Evolutionary conservation across 805 yeast genomes (phyloP).

Genomic region (Wilhelminamyces savonicus): DNA sequence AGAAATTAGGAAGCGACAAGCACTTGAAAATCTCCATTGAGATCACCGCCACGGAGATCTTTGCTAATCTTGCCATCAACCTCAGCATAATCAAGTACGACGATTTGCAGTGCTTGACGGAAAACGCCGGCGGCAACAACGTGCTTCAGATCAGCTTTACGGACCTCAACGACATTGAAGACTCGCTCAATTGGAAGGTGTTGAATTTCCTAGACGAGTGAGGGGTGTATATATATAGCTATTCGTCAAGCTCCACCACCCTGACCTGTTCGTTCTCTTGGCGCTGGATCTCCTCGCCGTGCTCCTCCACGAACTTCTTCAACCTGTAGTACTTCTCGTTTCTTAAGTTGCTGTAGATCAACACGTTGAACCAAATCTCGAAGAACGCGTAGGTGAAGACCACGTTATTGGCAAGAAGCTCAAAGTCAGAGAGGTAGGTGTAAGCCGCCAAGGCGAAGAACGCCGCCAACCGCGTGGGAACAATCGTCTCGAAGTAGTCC

Average conservation of each 20-base stretch:
- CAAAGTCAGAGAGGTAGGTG: conserved; percentile 40
- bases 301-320: conserved; percentile 35
- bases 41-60: conserved; percentile 34
- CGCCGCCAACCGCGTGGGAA: conserved; percentile 49
- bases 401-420: conserved; percentile 52
- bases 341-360: conserved; percentile 54
- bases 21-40: conserved; percentile 21
- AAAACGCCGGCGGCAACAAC: conserved; percentile 26
- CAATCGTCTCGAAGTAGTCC: conserved; percentile 51
- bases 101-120: conserved; percentile 14
- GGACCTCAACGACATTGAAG: conserved; percentile 47
- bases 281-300: conserved; percentile 27
- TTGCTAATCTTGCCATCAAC: conserved; percentile 32
- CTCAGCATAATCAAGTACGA: conserved; percentile 28
- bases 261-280: conserved; percentile 24
- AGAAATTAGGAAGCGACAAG: conserved; percentile 9
- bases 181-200: conserved; percentile 52
- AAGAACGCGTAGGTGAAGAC: conserved; percentile 54
- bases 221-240: background rate
- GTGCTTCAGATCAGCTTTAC: conserved; percentile 43
- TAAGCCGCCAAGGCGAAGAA: conserved; percentile 46
- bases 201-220: conserved; percentile 19
- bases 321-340: conserved; percentile 54
- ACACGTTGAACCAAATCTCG: conserved; percentile 66
- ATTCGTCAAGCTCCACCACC: conserved; percentile 19